Evolutionary conservation across 2,329 filamentous ascomycete genomes (phyloP), one percentile per base, ranked within the genome.

Genomic region (Didymella keratinophila): DNA sequence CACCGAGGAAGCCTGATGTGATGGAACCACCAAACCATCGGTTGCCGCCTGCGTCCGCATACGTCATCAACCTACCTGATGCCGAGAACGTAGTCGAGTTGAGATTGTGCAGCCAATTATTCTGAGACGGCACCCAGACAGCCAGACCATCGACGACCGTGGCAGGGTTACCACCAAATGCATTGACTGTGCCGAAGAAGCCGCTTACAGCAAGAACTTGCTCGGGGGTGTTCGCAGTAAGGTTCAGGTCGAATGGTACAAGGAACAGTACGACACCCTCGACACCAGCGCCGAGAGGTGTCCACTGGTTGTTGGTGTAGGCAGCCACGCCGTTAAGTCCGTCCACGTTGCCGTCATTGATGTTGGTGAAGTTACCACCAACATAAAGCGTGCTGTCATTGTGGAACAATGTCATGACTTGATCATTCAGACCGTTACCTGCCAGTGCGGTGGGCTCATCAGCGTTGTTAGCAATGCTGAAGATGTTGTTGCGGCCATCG

Each of bases 41-140:
- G 47, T 82, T 83, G 14, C 48, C 53, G 46, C 83, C 83, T 1
- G 88, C 83, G 52, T 88, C 82, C n/a, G 91, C 83, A 37, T 89
- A 82, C 7, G 91, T 85, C 18, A 88, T 90, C 44, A 99, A 82
- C 55, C 87, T 80, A 36, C 95, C 96, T 57, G 84, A 83, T 67
- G 96, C 85, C 7, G 85, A 82, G 53, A 91, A 87, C 30, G 87
- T 83, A 8, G 85, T 79, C 7, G 86, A 80, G 11, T 77, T 69
- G 18, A 97, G 79, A 66, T 96, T 95, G 71, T 92, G 87, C 16
- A 99, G 82, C 95, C 95, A 99, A 73, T 95, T 95, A 57, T 83
- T 84, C 61, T 85, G 83, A 3, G 93, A 96, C 3, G 91, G 91
- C 8, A 98, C 89, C 95, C 95, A 99, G 36, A 98, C 83, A 14